A percentile compares a stretch with the other conserved stretches of the same genome.
These are phyloP conservation scores for Leccinum fuscescens DNA, from an alignment of 1,284 basidiomycete genomes.

Conservation along the genomic window DNA sequence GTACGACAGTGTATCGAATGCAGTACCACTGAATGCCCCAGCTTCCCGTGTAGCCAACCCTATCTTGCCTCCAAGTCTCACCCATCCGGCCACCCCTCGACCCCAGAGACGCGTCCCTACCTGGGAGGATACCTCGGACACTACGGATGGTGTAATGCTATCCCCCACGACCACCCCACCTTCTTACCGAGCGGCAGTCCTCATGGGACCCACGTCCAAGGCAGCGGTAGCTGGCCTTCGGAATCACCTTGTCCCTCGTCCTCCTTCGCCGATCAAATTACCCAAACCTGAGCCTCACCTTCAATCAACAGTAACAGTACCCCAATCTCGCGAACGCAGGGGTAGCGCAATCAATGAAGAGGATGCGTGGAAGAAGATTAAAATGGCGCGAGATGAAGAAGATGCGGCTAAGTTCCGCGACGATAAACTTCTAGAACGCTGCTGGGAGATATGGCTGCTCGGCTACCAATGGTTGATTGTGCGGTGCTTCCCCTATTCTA, in stretches of 20 bases:
- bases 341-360: slow-evolving; percentile 58
- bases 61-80: slow-evolving; percentile 25
- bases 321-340: slow-evolving; percentile 37
- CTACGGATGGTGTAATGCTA: slow-evolving; percentile 34
- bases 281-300: slow-evolving; percentile 22
- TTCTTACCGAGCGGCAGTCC: slow-evolving; percentile 47
- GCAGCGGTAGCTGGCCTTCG: slow-evolving; percentile 10
- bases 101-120: slow-evolving; percentile 18
- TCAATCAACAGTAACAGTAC: slow-evolving; percentile 15
- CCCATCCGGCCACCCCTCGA: slow-evolving; percentile 31
- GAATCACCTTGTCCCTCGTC: slow-evolving; percentile 20
- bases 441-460: slow-evolving; percentile 69
- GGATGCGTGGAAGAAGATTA: slow-evolving; percentile 74
- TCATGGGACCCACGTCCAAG: slow-evolving; percentile 20
- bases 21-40: slow-evolving; percentile 19
- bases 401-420: slow-evolving; percentile 68
- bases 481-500: slow-evolving; percentile 32
- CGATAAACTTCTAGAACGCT: slow-evolving; percentile 61
- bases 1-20: slow-evolving; percentile 20
- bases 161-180: slow-evolving; percentile 48
- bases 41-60: slow-evolving; percentile 24
- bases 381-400: slow-evolving; percentile 63
- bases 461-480: slow-evolving; percentile 70
- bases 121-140: slow-evolving; percentile 43
- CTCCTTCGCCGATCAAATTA: slow-evolving; percentile 33